A percentile compares a stretch with the other conserved stretches of the same genome.
Evolutionary conservation across 768 basidiomycete genomes (phyloP).

Genomic region (Termitomyces sp.): DNA sequence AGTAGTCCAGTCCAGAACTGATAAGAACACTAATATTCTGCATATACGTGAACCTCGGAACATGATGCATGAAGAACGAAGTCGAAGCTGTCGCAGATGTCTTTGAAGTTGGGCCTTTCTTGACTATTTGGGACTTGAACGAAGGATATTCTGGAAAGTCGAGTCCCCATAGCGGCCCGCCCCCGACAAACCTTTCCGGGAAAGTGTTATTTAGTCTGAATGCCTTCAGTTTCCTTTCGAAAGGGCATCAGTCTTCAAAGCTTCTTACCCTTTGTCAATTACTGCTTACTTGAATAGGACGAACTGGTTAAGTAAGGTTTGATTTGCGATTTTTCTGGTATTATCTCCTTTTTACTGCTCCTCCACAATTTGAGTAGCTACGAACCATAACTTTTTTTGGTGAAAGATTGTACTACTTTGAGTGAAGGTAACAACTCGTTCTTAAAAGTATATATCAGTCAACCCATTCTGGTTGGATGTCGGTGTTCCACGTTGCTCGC

Average conservation of each 20-base stretch:
- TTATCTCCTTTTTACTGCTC: background rate
- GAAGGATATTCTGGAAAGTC: background rate
- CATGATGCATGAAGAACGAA: background rate
- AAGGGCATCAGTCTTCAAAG: too few species aligned
- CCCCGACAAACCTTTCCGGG: too few species aligned
- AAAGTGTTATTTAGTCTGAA: too few species aligned
- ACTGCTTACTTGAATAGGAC: background rate
- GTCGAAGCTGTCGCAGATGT: background rate
- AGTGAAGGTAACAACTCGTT: too few species aligned
- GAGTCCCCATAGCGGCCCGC: too few species aligned
- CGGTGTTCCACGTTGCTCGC: slow-evolving; percentile 27
- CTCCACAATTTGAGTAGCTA: background rate
- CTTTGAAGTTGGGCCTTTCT: background rate
- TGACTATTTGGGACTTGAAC: background rate
- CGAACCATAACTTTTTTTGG: background rate
- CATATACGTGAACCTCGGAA: background rate
- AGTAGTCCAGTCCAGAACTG: background rate
- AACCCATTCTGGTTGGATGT: slow-evolving; percentile 33
- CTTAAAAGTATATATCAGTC: slow-evolving; percentile 19
- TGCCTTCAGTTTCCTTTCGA: too few species aligned
- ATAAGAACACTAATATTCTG: background rate
- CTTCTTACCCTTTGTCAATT: too few species aligned
- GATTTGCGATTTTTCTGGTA: background rate
- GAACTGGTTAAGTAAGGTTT: background rate
- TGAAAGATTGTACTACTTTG: too few species aligned